These are phyloP conservation scores for Aureobasidium mangrovei DNA, from an alignment of 2,329 filamentous ascomycete species.

Conservation along the genomic window DNA sequence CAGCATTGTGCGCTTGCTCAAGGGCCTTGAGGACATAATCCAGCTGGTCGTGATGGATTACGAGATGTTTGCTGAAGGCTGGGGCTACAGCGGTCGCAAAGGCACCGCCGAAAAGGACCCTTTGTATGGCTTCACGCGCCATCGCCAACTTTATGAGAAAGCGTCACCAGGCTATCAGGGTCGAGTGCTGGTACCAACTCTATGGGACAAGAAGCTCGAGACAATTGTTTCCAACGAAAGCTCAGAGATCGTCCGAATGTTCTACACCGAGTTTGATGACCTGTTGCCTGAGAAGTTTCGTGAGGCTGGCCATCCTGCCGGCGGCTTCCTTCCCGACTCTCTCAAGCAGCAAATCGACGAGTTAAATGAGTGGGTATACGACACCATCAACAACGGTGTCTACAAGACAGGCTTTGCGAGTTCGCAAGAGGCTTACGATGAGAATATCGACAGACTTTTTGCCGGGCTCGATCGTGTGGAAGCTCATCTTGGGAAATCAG, in stretches of 20 bases:
- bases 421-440: constrained; percentile 73
- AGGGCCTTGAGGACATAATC: constrained; percentile 43
- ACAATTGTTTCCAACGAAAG: constrained; percentile 87
- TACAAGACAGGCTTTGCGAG: constrained; percentile 68
- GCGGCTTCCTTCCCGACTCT: constrained; percentile 59
- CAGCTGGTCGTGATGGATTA: constrained; percentile 39
- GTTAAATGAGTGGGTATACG: constrained; percentile 73
- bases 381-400: constrained; percentile 46
- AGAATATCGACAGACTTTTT: constrained; percentile 64
- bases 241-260: constrained; percentile 85
- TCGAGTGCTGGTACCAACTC: constrained; percentile 74
- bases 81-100: constrained; percentile 60
- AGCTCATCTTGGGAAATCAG: constrained; percentile 50
- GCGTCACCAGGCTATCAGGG: constrained; percentile 58
- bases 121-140: constrained; percentile 55
- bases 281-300: constrained; percentile 44
- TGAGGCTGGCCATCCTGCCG: constrained; percentile 40
- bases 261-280: constrained; percentile 69
- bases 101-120: constrained; percentile 50
- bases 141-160: constrained; percentile 65
- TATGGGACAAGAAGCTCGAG: constrained; percentile 69
- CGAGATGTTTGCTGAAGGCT: constrained; percentile 45
- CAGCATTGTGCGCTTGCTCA: constrained; percentile 40
- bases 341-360: constrained; percentile 64
- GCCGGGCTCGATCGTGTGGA: constrained; percentile 68